phyloP scores from a whole-genome alignment of 2,329 filamentous ascomycete species.

The Hypoxylon sp. region DNA sequence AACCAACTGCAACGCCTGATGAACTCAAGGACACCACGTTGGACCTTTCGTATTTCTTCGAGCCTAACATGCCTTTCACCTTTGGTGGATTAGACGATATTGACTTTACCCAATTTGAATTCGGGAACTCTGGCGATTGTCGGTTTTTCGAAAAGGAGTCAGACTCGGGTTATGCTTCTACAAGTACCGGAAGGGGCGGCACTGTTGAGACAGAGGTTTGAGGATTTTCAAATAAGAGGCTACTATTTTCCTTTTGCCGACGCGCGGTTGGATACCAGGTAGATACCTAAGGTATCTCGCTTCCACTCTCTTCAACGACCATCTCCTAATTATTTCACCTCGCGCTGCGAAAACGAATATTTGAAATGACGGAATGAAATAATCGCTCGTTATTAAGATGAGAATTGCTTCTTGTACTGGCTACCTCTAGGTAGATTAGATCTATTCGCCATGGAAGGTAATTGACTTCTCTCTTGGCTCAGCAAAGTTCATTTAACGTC shows the following conservation, averaged over 20 bases:
- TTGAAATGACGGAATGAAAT: conserved; percentile 7
- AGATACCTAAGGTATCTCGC: too few species aligned
- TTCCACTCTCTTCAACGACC: conserved; percentile 17
- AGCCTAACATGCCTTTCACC: conserved; percentile 24
- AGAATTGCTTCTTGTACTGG: not conserved
- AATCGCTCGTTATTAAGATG: not conserved
- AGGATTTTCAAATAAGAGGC: not conserved
- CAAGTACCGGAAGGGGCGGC: conserved; percentile 38
- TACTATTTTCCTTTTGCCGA: not conserved
- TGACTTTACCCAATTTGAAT: conserved; percentile 37
- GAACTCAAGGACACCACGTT: conserved; percentile 25
- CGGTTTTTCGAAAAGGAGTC: conserved; percentile 45
- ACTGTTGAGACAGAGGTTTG: conserved; percentile 29
- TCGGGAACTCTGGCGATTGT: conserved; percentile 31
- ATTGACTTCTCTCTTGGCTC: not conserved
- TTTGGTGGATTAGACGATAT: conserved; percentile 30
- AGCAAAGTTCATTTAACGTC: conserved; percentile 17
- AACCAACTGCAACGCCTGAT: conserved; percentile 14
- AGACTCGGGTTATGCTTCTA: conserved; percentile 53
- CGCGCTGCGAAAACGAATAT: not conserved
- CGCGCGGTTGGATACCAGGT: conserved; percentile 3
- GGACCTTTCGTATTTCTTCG: conserved; percentile 43
- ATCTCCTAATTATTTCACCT: conserved; percentile 13
- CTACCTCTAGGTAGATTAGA: not conserved
- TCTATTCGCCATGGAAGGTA: not conserved